phyloP scores from a whole-genome alignment of 257 asterid species.

The Nicotiana benthamiana region DNA sequence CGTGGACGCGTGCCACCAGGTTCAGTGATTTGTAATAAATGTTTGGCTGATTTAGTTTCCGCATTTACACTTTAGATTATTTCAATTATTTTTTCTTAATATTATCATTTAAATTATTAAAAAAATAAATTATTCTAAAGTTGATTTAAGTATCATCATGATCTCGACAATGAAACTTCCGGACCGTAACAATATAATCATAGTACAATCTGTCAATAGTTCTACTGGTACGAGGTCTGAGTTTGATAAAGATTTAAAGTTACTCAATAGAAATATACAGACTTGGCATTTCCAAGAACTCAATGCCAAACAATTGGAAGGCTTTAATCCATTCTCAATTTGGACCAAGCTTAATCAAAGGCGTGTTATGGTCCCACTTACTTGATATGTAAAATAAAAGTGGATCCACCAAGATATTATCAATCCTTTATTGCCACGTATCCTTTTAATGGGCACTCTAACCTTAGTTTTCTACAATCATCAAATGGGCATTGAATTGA shows the following conservation, averaged over 20 bases:
- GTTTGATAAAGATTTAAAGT: not conserved
- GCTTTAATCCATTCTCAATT: conserved; percentile 24
- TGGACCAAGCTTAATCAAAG: conserved; percentile 32
- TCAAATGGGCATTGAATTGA: not conserved
- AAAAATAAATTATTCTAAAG: too few species aligned
- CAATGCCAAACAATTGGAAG: conserved; percentile 18
- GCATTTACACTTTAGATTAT: too few species aligned
- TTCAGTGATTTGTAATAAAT: too few species aligned
- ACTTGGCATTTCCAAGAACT: conserved; percentile 18
- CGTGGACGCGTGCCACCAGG: too few species aligned
- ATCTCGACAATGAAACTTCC: too few species aligned
- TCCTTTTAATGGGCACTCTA: not conserved
- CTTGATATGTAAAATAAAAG: conserved; percentile 26
- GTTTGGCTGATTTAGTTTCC: too few species aligned
- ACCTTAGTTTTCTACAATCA: not conserved
- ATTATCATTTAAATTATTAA: too few species aligned
- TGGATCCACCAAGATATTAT: conserved; percentile 25
- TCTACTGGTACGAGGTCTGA: not conserved
- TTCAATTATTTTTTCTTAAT: too few species aligned
- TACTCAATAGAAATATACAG: not conserved
- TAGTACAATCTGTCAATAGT: not conserved
- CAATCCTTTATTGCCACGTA: conserved; percentile 11
- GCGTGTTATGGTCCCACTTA: conserved; percentile 41
- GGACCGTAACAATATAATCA: too few species aligned
- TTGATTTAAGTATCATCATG: too few species aligned